Evolutionary conservation across 257 asterid genomes (phyloP), one percentile per base, ranked within the genome.

Genomic region (Mitragyna speciosa): DNA sequence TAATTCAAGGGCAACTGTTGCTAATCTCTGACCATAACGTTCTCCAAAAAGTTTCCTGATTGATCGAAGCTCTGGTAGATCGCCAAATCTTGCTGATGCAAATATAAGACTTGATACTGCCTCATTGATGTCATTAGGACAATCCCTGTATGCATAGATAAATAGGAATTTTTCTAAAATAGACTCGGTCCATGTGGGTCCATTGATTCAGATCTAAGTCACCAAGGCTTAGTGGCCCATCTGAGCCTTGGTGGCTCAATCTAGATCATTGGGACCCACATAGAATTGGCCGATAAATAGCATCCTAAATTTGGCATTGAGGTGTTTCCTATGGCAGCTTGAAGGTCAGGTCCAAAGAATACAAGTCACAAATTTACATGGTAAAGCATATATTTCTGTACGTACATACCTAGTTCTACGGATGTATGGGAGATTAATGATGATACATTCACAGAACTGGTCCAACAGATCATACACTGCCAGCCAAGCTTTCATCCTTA

Each of bases 71-170:
- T 95, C 99, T 0, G 97, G 97, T 51, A 95, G 61, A 19, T 95
- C 91, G 0, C 95, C 98, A 26, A 93, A 85, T 82, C 99, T 89
- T 14, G 98, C 91, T 3, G 99, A 95, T 47, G 94, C 88, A 84
- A 87, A 95, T 79, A 95, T 86, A 28, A 95, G 86, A 82, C 91
- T 89, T 24, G 99, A 90, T 17, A 78, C 82, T 73, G 95, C 98
- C 83, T 91, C 95, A 28, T 82, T 89, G 17, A 95, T 93, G 22
- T 93, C 98, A 78, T 87, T 83, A 0, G 98, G 95, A 75, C 94
- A 93, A 83, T 93, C 94, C 92, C 99, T 95, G 79, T 2, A 52
- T 64, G 20, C 58, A 9, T 7, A 72, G 52, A 63, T 24, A 68
- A 17, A 73, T 17, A 78, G 20, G n/a, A n/a, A n/a, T n/a, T n/a